These are phyloP conservation scores for Cyanidioschyzon merolae DNA, from an alignment of 23 red algal species.

Conservation along the genomic window DNA sequence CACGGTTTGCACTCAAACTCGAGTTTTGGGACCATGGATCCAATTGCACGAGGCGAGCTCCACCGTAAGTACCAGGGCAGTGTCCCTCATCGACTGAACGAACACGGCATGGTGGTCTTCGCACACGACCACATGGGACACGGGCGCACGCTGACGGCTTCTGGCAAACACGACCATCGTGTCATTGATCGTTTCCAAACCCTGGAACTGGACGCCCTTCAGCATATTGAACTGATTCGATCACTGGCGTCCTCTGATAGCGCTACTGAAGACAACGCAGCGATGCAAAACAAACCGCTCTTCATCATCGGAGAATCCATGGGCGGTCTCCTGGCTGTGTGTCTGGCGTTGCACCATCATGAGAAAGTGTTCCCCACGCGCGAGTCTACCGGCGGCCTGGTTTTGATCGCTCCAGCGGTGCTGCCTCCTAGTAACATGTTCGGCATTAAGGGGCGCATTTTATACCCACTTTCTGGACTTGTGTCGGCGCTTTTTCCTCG, in stretches of 20 bases:
- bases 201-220: neutral
- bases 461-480: constrained; percentile 37
- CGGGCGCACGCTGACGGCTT: constrained; percentile 29
- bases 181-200: constrained; percentile 11
- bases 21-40: constrained; percentile 56
- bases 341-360: neutral
- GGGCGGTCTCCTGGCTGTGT: constrained; percentile 53
- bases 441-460: constrained; percentile 61
- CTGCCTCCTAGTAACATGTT: constrained; percentile 76
- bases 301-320: constrained; percentile 69
- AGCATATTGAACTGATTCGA: neutral
- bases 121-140: constrained; percentile 83
- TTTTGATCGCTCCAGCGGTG: constrained; percentile 67
- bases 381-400: constrained; percentile 34
- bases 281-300: constrained; percentile 5
- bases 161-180: neutral
- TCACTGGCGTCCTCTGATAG: neutral
- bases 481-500: constrained; percentile 37
- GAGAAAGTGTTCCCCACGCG: constrained; percentile 26
- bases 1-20: constrained; percentile 43
- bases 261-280: neutral
- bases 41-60: constrained; percentile 35
- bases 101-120: constrained; percentile 44
- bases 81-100: constrained; percentile 41
- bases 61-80: constrained; percentile 42